Evolutionary conservation across 2,329 filamentous ascomycete genomes (phyloP).

Genomic region (Purpureocillium takamizusanense): DNA sequence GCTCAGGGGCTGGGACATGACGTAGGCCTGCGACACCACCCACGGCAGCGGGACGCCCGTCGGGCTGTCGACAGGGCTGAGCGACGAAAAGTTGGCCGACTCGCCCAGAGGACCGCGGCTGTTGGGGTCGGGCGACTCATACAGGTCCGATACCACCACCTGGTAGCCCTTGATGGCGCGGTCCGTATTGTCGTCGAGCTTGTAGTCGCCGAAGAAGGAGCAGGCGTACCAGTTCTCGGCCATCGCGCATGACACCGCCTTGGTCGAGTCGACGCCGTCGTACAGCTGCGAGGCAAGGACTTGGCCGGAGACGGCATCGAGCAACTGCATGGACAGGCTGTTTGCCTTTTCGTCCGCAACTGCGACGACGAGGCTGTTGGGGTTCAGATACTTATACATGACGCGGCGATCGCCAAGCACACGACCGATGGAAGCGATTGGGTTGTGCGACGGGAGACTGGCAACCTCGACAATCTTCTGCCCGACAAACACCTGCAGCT

Average conservation of each 20-base stretch:
- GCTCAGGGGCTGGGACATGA: constrained; percentile 71
- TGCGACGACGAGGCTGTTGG: constrained; percentile 72
- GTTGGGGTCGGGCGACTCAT: constrained; percentile 75
- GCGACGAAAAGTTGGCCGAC: constrained; percentile 65
- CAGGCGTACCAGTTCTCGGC: constrained; percentile 96
- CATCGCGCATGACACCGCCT: constrained; percentile 67
- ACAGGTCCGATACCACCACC: constrained; percentile 78
- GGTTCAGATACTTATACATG: constrained; percentile 93
- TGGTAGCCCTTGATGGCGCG: constrained; percentile 72
- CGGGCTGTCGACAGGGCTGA: constrained; percentile 53
- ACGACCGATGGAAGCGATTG: constrained; percentile 87
- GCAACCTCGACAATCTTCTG: constrained; percentile 63
- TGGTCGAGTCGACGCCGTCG: constrained; percentile 61
- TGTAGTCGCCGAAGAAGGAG: constrained; percentile 60
- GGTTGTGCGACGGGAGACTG: constrained; percentile 65
- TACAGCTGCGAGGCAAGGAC: constrained; percentile 65
- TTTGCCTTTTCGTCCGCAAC: constrained; percentile 49
- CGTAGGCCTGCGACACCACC: constrained; percentile 70
- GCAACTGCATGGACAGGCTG: constrained; percentile 63
- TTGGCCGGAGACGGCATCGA: constrained; percentile 81
- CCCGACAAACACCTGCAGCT: constrained; percentile 55
- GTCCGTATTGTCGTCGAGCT: constrained; percentile 42
- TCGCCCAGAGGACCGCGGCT: constrained; percentile 73
- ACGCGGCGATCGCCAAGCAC: constrained; percentile 90
- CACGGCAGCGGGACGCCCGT: constrained; percentile 56